Base-by-base conservation (phyloP, 176 grass and related monocot genomes). In the Microstegium vimineum region DNA sequence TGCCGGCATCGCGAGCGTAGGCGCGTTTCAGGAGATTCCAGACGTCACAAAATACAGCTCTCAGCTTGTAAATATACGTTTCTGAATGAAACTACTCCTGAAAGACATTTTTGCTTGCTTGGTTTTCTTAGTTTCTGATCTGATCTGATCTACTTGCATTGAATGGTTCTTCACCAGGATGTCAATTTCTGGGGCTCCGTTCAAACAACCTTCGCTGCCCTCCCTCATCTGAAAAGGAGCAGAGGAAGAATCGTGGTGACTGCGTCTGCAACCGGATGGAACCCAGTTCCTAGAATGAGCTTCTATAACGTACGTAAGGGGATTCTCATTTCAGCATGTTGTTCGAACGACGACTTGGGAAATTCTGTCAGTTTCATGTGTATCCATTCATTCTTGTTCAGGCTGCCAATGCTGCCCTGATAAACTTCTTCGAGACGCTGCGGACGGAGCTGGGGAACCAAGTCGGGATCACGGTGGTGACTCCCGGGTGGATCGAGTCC, bases 121-220 rank as follows among this genome's bases (percentile, higher is more conserved):
- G n/a, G n/a, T n/a, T n/a, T n/a, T n/a, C n/a, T 49, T 49, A 20
- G 2, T 20, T 49, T 49, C 41, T 4, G 22, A n/a, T n/a, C 10
- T 49, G 40, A 57, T 28, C n/a, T 14, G 27, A 72, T 54, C 20
- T 56, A 6, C 20, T 8, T 43, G n/a, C n/a, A n/a, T n/a, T n/a
- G n/a, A n/a, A n/a, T n/a, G 4, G 30, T 13, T 10, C 51, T 78
- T 18, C 80, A n/a, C n/a, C n/a, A 93, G 94, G 90, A 96, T 57
- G 80, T 96, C 0, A 96, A 96, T 22, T 96, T 96, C 33, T 96
- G 90, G 94, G n/a, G 94, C 4, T 82, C 88, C 2, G 83, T 96
- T 40, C 87, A 93, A 15, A 75, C 94, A 1, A 93, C 90, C 33
- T 93, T 69, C 18, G 87, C 75, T 28, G 88, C 94, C 0, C 86